A percentile compares a stretch with the other conserved stretches of the same genome.
phyloP scores from a whole-genome alignment of 148 eudicot genomes.

The Salicornia ramosissima region DNA sequence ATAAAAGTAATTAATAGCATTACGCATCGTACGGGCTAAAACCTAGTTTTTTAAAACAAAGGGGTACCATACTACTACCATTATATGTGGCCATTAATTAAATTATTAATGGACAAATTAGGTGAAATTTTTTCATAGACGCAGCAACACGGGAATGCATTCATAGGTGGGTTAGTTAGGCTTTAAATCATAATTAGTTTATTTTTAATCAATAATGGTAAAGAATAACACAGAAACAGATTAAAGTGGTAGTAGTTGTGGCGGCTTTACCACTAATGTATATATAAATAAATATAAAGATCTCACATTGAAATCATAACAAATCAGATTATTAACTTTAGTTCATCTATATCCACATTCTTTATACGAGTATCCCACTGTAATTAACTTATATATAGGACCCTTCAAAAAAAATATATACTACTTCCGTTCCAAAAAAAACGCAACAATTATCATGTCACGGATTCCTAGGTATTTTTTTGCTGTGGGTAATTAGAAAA shows the following conservation, averaged over 20 bases:
- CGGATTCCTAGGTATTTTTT: too few species aligned
- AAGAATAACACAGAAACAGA: background rate
- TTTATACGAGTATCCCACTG: background rate
- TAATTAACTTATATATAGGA: background rate
- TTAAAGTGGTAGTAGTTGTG: background rate
- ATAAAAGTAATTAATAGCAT: too few species aligned
- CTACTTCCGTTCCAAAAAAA: too few species aligned
- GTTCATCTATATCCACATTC: background rate
- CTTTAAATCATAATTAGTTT: background rate
- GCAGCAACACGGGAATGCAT: constrained; percentile 14
- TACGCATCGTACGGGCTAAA: too few species aligned
- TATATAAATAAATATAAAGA: background rate
- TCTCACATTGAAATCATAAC: background rate
- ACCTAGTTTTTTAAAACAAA: too few species aligned
- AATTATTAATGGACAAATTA: constrained; percentile 13
- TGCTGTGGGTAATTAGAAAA: too few species aligned
- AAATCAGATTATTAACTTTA: background rate
- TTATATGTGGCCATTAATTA: background rate
- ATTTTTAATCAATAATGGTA: background rate
- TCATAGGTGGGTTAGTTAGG: background rate
- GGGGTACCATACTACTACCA: background rate
- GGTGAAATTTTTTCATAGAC: constrained; percentile 10
- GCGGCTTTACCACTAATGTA: background rate
- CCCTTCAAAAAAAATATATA: too few species aligned
- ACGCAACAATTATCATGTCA: too few species aligned